Base-by-base conservation (phyloP, 495 filamentous ascomycete genomes). In the Lophium mytilinum region DNA sequence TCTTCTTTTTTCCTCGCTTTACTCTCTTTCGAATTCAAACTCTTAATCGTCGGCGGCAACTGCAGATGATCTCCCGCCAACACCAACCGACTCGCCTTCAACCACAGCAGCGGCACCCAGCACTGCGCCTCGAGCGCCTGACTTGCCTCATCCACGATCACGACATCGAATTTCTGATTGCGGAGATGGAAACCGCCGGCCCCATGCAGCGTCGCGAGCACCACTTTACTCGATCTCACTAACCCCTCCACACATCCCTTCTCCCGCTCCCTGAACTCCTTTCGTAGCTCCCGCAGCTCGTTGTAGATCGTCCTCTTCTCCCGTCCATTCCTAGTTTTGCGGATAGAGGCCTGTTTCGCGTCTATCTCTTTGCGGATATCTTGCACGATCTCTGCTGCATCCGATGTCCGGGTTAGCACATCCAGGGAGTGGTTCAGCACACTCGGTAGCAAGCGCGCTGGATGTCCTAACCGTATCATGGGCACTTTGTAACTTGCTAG, bases 41-140 rank as follows among this genome's bases (percentile, higher is more conserved):
- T 89, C 69, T 97, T 98, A 66, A 98, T 86, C 0, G 94, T 97
- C 7, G 93, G 93, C 14, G 93, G 93, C 34, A 98, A 73, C 70
- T 98, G 93, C 39, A 97, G 72, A 69, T 96, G 93, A 62, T 98
- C 93, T 53, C 93, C 93, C 1, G 93, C 93, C 45, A 95, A 84
- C 4, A 98, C 84, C 0, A 90, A 82, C 73, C 96, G 96, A 51
- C 80, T 83, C 1, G 89, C 89, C 9, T 76, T 61, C 36, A 61
- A 62, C 51, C 55, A 70, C 14, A 96, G 75, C 34, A 98, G 71
- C 12, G 94, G 83, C n/a, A 96, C 90, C 93, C 93, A 98, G 71
- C 91, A 97, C 69, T 97, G 93, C 0, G 94, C 90, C 69, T 98
- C 93, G 12, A 98, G 77, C 3, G 93, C 93, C 69, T 98, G 93